Base-by-base conservation (phyloP, 768 basidiomycete genomes). In the Chalciporus sphaerocephalus region DNA sequence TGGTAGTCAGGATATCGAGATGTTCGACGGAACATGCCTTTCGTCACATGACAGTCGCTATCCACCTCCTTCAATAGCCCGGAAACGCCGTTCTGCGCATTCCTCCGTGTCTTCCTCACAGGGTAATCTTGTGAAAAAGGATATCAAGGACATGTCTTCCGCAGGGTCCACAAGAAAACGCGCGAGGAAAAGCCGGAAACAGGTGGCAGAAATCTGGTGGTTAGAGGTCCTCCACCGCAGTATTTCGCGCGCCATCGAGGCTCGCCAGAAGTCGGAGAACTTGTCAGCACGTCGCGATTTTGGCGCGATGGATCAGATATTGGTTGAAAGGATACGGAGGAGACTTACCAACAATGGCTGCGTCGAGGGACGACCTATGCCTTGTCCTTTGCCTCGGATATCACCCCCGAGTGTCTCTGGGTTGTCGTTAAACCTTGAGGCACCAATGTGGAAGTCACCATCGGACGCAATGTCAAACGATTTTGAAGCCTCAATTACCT, bases 161-260 rank as follows among this genome's bases (percentile, higher is more conserved):
- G 20, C 37, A 17, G 32, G 32, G 6, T 30, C 42, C 22, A 38
- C 55, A n/a, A 57, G 50, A 34, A 69, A 69, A 49, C 63, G 62
- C 22, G 53, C 55, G 13, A 62, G 59, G 40, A 72, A 64, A 46
- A 59, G 58, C 40, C 60, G 44, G 39, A 61, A 53, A 5, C 68
- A 64, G 3, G 54, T 60, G 1, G 56, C 59, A 15, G 71, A 73
- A 39, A 50, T 69, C 8, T 62, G 61, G 46, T 71, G 71, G 61
- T 51, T 70, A 34, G 66, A 64, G 1, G 57, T 64, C 12, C 45
- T 72, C 18, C 69, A 70, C 45, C 57, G 64, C 35, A 72, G 67
- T 42, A 60, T 72, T 40, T 30, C 56, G 15, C 48, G 53, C 8
- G 55, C 51, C 23, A 52, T 66, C 3, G 57, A 58, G 24, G 40